Evolutionary conservation across 2,329 filamentous ascomycete species (phyloP).

Genomic region (Blumeria graminis): DNA sequence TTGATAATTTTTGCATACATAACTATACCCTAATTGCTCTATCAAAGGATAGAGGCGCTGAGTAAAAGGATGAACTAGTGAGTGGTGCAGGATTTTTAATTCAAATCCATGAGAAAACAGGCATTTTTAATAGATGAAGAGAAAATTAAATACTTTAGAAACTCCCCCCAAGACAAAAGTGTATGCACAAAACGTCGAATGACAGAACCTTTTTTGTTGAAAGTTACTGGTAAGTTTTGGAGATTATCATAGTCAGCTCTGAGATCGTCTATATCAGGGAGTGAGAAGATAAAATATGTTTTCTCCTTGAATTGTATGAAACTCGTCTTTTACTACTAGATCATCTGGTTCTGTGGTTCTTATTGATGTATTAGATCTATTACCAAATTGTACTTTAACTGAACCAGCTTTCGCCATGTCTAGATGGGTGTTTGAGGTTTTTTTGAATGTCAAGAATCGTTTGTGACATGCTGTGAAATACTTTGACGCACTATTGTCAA

Average conservation of each 20-base stretch:
- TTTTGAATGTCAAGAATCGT: neutral
- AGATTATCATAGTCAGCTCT: neutral
- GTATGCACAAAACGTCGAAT: neutral
- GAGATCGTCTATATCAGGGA: neutral
- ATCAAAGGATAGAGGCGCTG: neutral
- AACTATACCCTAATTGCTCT: neutral
- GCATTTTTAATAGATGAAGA: neutral
- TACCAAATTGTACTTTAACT: neutral
- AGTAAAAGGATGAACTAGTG: neutral
- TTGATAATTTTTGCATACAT: neutral
- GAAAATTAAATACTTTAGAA: neutral
- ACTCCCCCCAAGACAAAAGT: neutral
- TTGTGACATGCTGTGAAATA: neutral
- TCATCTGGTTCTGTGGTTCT: neutral
- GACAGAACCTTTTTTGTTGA: neutral
- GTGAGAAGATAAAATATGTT: neutral
- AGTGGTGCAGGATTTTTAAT: neutral
- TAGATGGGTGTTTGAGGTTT: neutral
- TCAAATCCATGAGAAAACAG: neutral
- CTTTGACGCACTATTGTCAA: neutral
- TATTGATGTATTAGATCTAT: neutral
- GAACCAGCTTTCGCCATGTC: neutral
- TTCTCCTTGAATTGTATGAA: neutral
- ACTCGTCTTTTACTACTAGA: neutral
- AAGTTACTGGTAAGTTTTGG: neutral